A percentile compares a stretch with the other conserved stretches of the same genome.
Conservation (phyloP, 148 eudicot species). For the Amaranthus palmeri region DNA sequence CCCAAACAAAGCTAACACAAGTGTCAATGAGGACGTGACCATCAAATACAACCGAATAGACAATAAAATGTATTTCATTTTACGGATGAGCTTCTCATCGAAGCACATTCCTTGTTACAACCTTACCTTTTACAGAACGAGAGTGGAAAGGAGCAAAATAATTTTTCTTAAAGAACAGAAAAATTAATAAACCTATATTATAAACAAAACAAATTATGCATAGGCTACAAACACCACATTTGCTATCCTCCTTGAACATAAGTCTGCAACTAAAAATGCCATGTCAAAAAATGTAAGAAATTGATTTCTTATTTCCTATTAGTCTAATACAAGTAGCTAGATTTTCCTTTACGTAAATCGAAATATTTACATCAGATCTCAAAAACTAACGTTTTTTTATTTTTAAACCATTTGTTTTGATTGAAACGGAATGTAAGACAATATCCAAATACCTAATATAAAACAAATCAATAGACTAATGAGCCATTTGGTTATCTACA, state of each 20-base stretch:
- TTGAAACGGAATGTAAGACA: too few species aligned
- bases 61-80: neutral
- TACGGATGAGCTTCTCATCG: neutral
- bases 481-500: too few species aligned
- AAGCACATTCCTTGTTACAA: neutral
- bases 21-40: neutral
- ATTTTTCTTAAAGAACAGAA: neutral
- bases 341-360: too few species aligned
- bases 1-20: neutral
- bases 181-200: neutral
- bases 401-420: too few species aligned
- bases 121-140: neutral
- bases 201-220: neutral
- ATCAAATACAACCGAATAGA: neutral
- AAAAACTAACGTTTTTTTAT: too few species aligned
- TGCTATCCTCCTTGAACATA: neutral
- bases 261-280: neutral
- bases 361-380: too few species aligned
- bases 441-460: too few species aligned
- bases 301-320: too few species aligned
- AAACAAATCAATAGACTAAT: too few species aligned
- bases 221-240: too few species aligned
- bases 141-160: neutral
- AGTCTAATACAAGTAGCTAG: too few species aligned
- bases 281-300: neutral